Conservation (phyloP, 1,139 yeast species). For the Yarrowia galli region DNA sequence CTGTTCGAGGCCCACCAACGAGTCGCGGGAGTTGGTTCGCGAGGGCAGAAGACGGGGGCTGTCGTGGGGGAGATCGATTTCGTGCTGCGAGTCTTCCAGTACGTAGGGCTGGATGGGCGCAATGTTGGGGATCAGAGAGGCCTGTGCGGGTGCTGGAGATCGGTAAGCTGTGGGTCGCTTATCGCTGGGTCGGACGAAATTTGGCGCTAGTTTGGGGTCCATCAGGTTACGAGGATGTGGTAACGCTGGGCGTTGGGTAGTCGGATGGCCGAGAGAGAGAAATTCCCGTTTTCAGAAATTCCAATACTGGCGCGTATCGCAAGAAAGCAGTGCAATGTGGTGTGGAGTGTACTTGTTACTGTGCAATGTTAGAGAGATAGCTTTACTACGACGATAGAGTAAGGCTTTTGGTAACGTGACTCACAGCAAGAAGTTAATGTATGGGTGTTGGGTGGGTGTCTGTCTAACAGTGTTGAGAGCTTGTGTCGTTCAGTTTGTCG, state of each 20-base stretch:
- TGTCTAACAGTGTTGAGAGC: too few relatives aligned
- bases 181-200: slow-evolving; percentile 53
- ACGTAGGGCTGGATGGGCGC: slow-evolving; percentile 79
- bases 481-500: too few relatives aligned
- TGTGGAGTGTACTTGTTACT: too few relatives aligned
- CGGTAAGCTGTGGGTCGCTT: slow-evolving; percentile 43
- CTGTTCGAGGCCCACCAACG: slow-evolving; percentile 30
- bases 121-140: slow-evolving; percentile 73
- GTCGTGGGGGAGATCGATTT: slow-evolving; percentile 77
- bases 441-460: not conserved
- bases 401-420: slow-evolving; percentile 18
- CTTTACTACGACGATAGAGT: not conserved
- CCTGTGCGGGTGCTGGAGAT: slow-evolving; percentile 69
- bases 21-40: slow-evolving; percentile 35
- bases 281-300: too few relatives aligned
- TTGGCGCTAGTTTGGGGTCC: slow-evolving; percentile 53
- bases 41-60: slow-evolving; percentile 51
- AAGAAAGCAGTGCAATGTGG: too few relatives aligned
- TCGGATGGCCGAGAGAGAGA: too few relatives aligned
- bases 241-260: not conserved
- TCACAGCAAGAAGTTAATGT: slow-evolving; percentile 35
- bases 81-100: slow-evolving; percentile 73
- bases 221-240: slow-evolving; percentile 42
- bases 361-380: too few relatives aligned
- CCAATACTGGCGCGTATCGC: too few relatives aligned